Evolutionary conservation across 2,329 filamentous ascomycete species (phyloP).

Genomic region (Penicillium concentricum): DNA sequence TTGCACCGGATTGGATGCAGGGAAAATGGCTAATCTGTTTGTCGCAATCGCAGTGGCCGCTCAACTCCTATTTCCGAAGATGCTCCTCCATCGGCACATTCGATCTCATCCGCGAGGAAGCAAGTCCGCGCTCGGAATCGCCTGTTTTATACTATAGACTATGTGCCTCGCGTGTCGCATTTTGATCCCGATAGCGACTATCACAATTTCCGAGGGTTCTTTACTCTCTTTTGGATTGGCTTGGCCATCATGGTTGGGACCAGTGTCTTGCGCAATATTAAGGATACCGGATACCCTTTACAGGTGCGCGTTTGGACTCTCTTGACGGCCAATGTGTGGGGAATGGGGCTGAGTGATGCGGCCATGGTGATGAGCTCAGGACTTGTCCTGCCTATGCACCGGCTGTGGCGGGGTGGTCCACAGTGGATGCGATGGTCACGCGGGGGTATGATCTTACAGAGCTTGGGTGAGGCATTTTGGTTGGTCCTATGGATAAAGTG

Average conservation of each 20-base stretch:
- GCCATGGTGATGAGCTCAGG: constrained; percentile 78
- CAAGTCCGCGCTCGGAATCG: constrained; percentile 78
- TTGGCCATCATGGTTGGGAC: constrained; percentile 96
- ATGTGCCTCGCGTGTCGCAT: constrained; percentile 85
- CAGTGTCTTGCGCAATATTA: constrained; percentile 86
- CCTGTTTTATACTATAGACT: constrained; percentile 91
- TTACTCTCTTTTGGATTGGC: constrained; percentile 96
- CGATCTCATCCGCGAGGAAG: constrained; percentile 79
- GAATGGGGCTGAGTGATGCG: constrained; percentile 78
- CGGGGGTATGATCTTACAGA: constrained; percentile 80
- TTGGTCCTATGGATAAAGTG: constrained; percentile 74
- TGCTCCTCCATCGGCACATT: constrained; percentile 88
- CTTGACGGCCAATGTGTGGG: constrained; percentile 85
- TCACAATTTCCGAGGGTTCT: constrained; percentile 94
- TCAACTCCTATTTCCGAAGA: constrained; percentile 83
- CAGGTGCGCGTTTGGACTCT: constrained; percentile 83
- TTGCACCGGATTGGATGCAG: background rate
- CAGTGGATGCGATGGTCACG: constrained; percentile 67
- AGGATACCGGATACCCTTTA: constrained; percentile 86
- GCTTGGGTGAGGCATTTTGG: constrained; percentile 77
- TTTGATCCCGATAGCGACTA: constrained; percentile 93
- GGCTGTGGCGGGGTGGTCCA: constrained; percentile 58
- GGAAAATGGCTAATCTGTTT: constrained; percentile 3
- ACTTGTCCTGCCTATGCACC: constrained; percentile 71
- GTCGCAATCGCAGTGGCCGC: constrained; percentile 60